phyloP scores from a whole-genome alignment of 257 asterid species.

The Nemophila menziesii region DNA sequence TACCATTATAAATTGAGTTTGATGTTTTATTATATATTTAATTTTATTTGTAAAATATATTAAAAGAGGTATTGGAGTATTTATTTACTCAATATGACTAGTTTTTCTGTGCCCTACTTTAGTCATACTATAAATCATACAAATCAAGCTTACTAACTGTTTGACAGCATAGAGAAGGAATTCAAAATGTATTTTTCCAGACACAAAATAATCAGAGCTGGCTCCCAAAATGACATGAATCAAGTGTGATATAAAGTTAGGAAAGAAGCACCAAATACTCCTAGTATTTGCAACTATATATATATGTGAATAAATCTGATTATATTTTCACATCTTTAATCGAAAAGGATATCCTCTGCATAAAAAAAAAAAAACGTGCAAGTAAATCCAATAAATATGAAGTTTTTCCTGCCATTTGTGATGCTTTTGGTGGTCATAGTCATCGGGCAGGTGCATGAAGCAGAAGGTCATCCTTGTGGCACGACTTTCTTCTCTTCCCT shows the following conservation, averaged over 20 bases:
- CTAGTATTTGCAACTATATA: neutral
- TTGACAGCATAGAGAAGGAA: no score
- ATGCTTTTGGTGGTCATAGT: slow-evolving; percentile 18
- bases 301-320: slow-evolving; percentile 10
- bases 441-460: slow-evolving; percentile 16
- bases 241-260: slow-evolving; percentile 44
- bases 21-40: no score
- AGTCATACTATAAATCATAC: no score
- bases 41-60: no score
- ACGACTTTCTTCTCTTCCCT: slow-evolving; percentile 65
- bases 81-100: no score
- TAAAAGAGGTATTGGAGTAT: no score
- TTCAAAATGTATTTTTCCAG: no score
- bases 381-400: slow-evolving; percentile 7
- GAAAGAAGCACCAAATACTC: slow-evolving; percentile 34
- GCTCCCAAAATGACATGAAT: slow-evolving; percentile 13
- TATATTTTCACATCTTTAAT: neutral
- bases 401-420: slow-evolving; percentile 4
- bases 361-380: slow-evolving; percentile 16
- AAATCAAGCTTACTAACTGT: neutral
- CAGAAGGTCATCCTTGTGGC: slow-evolving; percentile 41
- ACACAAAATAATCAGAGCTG: neutral
- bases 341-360: neutral
- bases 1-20: no score
- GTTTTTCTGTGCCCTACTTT: no score